Base-by-base conservation (phyloP, 2,329 filamentous ascomycete species). In the Thermomyces lanuginosus region DNA sequence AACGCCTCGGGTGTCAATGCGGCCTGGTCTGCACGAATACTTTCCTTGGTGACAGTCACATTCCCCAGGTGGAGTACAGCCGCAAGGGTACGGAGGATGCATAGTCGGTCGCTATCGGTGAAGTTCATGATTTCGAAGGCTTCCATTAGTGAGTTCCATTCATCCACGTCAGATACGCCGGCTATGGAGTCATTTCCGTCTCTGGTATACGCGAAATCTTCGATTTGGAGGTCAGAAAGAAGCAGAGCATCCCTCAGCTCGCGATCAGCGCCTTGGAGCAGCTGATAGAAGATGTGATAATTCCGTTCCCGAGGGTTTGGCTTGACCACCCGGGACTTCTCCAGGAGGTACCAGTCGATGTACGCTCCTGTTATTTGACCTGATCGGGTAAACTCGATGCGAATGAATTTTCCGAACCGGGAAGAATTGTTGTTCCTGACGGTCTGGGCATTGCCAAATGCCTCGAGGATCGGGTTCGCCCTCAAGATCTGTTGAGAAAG, bases 371-470 rank as follows among this genome's bases (percentile, higher is more conserved):
- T 79, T 38, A 98, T 98, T 29, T 89, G 78, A 15, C 91, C 91
- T 18, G 70, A 70, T 13, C 79, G 69, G 17, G 73, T 82, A 55
- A 98, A 93, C 48, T 93, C 83, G 45, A 98, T 98, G 26, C 91
- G 71, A 48, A 98, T 98, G 45, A 98, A 98, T 52, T 98, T 98
- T 47, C 89, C 89, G 45, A 98, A 98, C 37, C 89, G 74, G 4
- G 89, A 98, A 0, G 89, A 98, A 49, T 98, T 98, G 58, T 98
- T 89, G 53, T 98, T 98, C 28, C 89, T 72, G 16, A 98, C 82
- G 0, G 89, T 98, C 50, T 98, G 91, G 1, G 89, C 89, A 47
- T 98, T 98, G 34, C 91, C 91, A 44, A 98, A 98, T 1, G 89
- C 79, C 65, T 98, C 91, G 2, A 98, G 69, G 25, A 98, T 98